Conservation (phyloP, 192 early-diverging fungal genomes). For the Entomortierella beljakovae region DNA sequence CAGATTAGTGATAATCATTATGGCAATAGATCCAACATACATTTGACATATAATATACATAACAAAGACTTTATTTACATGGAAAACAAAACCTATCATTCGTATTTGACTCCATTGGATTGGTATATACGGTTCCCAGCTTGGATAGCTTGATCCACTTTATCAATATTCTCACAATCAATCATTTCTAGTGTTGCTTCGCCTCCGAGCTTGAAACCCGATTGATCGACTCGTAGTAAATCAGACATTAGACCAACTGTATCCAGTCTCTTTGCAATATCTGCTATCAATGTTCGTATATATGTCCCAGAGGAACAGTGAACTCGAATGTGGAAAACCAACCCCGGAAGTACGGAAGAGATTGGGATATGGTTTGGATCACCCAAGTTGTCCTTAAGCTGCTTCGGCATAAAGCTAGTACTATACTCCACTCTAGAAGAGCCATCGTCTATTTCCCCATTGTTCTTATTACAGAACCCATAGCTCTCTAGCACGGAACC, state of each 20-base stretch:
- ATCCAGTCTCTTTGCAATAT: conserved; percentile 67
- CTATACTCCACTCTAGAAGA: not conserved
- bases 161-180: conserved; percentile 51
- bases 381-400: not conserved
- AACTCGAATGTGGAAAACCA: conserved; percentile 68
- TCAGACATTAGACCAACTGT: conserved; percentile 71
- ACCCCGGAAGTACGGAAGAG: conserved; percentile 35
- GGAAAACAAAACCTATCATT: not conserved
- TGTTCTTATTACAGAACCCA: conserved; percentile 4
- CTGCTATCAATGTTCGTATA: conserved; percentile 77
- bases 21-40: not conserved
- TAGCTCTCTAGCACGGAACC: conserved; percentile 3
- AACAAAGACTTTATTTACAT: too few relatives aligned
- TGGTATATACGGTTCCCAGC: conserved; percentile 20
- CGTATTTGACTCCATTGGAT: not conserved
- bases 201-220: conserved; percentile 59
- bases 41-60: too few relatives aligned
- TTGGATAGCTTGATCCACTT: conserved; percentile 27
- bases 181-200: conserved; percentile 55
- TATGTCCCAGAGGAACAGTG: conserved; percentile 78
- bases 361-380: conserved; percentile 25
- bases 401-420: conserved; percentile 12
- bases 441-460: not conserved
- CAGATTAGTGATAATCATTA: conserved; percentile 15
- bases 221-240: conserved; percentile 70